phyloP scores from a whole-genome alignment of 78 protist genomes.

The Ministeria vibrans region DNA sequence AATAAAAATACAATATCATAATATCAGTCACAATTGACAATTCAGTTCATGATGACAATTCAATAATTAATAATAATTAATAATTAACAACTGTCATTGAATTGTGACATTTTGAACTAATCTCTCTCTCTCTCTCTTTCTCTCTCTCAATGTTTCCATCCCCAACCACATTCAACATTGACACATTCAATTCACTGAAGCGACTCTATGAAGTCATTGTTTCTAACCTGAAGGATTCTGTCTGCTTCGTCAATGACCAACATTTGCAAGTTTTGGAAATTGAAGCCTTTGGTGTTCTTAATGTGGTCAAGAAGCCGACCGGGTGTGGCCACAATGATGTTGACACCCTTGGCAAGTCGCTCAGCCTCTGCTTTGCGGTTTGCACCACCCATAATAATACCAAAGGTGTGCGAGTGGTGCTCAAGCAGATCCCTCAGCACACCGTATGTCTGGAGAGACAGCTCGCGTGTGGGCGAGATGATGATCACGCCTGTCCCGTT shows the following conservation, averaged over 20 bases:
- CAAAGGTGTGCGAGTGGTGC: constrained; percentile 82
- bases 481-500: constrained; percentile 83
- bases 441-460: constrained; percentile 87
- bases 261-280: constrained; percentile 68
- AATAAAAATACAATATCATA: constrained; percentile 21
- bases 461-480: constrained; percentile 89
- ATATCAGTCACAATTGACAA: no score
- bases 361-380: constrained; percentile 77
- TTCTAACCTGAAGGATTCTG: constrained; percentile 73
- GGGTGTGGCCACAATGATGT: constrained; percentile 95
- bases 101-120: no score
- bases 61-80: no score
- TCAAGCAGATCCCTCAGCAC: constrained; percentile 63
- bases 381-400: constrained; percentile 92
- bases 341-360: constrained; percentile 88
- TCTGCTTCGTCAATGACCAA: constrained; percentile 98
- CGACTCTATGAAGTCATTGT: no score
- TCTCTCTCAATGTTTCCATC: no score
- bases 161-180: no score
- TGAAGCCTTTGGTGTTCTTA: constrained; percentile 78
- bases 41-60: no score
- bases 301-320: constrained; percentile 98
- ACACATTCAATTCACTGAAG: no score
- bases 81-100: no score
- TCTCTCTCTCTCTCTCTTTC: no score